Percentiles rank a stretch among this genome's conserved stretches.
These are phyloP conservation scores for Fusarium longipes DNA, from an alignment of 2,329 filamentous ascomycete genomes.

Conservation along the genomic window DNA sequence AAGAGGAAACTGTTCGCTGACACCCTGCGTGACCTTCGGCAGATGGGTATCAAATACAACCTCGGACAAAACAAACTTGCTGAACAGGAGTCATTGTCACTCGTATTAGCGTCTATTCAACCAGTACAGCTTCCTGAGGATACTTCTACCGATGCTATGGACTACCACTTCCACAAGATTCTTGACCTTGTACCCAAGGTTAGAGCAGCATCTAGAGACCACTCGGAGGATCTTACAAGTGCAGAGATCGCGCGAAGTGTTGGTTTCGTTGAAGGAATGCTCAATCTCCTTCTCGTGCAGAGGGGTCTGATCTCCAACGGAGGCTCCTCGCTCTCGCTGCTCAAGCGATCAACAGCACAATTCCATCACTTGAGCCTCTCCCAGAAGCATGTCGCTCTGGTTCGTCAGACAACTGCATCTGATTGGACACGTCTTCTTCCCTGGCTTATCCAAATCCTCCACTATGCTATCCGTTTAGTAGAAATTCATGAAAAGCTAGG, in stretches of 20 bases:
- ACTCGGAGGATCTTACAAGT: constrained; percentile 85
- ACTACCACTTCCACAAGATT: constrained; percentile 83
- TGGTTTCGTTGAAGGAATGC: constrained; percentile 86
- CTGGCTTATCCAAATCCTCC: constrained; percentile 79
- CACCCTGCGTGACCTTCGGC: constrained; percentile 81
- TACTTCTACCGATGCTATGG: constrained; percentile 54
- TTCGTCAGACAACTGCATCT: constrained; percentile 24
- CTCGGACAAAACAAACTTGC: constrained; percentile 78
- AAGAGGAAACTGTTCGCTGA: constrained; percentile 94
- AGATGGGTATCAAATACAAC: constrained; percentile 92
- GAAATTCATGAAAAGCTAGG: constrained; percentile 75
- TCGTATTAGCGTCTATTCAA: constrained; percentile 71
- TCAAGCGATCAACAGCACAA: constrained; percentile 54
- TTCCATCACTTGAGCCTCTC: constrained; percentile 52
- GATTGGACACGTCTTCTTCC: constrained; percentile 48
- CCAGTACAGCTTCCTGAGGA: constrained; percentile 52
- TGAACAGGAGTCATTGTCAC: constrained; percentile 76
- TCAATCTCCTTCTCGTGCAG: constrained; percentile 73
- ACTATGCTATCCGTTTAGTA: constrained; percentile 70
- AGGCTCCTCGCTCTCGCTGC: constrained; percentile 52
- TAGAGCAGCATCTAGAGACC: constrained; percentile 74
- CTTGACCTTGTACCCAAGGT: constrained; percentile 78
- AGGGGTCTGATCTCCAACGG: constrained; percentile 60
- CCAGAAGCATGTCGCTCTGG: constrained; percentile 40
- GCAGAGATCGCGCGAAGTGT: constrained; percentile 83